phyloP scores from a whole-genome alignment of 306 rosid genomes.

The Malus fusca region DNA sequence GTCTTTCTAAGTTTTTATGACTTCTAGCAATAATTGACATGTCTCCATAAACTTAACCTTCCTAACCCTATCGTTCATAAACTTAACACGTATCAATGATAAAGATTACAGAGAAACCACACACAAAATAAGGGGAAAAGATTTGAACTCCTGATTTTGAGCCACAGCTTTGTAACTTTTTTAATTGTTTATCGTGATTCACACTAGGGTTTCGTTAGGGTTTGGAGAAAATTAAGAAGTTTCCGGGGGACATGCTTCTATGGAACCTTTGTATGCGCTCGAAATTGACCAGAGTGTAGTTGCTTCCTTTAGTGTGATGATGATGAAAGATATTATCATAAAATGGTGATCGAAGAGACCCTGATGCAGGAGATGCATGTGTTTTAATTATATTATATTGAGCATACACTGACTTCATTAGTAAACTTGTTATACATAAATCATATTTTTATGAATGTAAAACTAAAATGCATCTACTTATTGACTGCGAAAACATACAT shows the following conservation, averaged over 20 bases:
- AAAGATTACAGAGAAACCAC: no score
- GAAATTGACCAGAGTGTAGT: neutral
- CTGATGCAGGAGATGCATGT: conserved; percentile 2
- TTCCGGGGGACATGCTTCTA: neutral
- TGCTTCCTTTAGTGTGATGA: neutral
- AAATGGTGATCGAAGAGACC: neutral
- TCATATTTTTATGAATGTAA: no score
- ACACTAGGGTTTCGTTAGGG: neutral
- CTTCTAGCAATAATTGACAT: no score
- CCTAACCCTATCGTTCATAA: no score
- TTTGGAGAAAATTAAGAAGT: neutral
- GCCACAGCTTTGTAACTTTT: neutral
- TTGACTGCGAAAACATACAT: no score
- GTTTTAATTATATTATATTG: neutral
- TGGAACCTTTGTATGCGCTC: neutral
- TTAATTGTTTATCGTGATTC: neutral
- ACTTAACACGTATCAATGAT: no score
- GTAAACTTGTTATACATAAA: neutral
- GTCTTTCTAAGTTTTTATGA: no score
- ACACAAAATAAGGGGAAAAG: no score
- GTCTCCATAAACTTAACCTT: no score
- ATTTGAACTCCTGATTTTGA: neutral
- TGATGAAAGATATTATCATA: neutral
- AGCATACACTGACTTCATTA: neutral
- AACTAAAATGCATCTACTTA: no score